Base-by-base conservation (phyloP, 768 basidiomycete genomes). In the Pluteus cervinus region DNA sequence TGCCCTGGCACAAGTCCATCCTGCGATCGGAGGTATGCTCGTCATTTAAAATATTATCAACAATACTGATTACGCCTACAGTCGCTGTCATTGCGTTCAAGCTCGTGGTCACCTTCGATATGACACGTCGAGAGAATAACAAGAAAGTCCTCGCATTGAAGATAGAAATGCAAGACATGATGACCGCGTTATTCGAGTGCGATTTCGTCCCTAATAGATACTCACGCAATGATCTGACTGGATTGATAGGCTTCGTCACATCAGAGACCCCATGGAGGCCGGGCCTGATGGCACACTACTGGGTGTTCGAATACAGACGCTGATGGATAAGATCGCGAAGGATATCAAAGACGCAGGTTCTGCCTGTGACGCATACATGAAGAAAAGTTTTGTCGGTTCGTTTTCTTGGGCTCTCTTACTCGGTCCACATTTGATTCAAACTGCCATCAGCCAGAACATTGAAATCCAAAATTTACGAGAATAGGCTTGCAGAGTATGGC, bases 1-100 rank as follows among this genome's bases (percentile, higher is more conserved):
- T 34, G 55, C 53, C 4, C 53, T 67, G 9, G 55, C 55, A 7
- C 54, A 60, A 25, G 14, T 62, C 4, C 65, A 65, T 43, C 65
- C 65, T 3, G 63, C 62, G 39, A 52, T 66, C 26, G 56, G 54
- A 48, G 52, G 63, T 63, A 44, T 39, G 11, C 23, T 7, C 10
- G 16, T 39, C 20, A 15, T 32, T 8, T 12, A 23, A 4, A 4
- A n/a, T 31, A 16, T 11, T 5, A 7, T 37, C 28, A 20, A 8
- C 11, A 9, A 11, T 12, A 24, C 22, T 31, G 11, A 34, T 14
- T 11, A 29, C 30, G 36, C 7, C 11, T 29, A 1, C 25, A 58
- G 75, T 72, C 31, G 71, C 65, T 21, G 68, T 75, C 12, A 47
- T 64, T 8, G 73, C 74, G 1, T 77, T 77, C 52, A 60, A 67